Percentiles rank a stretch among this genome's conserved stretches.
phyloP scores from a whole-genome alignment of 306 rosid species.

The Senna tora region DNA sequence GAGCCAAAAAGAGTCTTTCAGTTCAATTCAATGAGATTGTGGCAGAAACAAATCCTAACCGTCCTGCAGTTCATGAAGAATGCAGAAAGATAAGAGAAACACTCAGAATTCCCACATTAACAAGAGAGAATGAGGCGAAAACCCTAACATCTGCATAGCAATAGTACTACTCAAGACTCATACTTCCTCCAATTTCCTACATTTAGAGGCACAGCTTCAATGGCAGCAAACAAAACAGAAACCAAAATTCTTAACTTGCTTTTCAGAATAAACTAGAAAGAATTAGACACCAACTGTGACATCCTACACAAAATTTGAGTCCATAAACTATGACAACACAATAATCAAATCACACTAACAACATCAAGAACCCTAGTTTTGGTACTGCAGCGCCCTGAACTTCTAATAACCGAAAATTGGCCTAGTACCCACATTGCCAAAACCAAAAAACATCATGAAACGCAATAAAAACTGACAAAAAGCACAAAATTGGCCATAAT shows the following conservation, averaged over 20 bases:
- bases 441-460: neutral
- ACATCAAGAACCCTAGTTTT: constrained; percentile 30
- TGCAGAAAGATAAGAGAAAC: constrained; percentile 18
- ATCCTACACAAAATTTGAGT: neutral
- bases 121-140: constrained; percentile 4
- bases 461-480: neutral
- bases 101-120: neutral
- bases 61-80: constrained; percentile 35
- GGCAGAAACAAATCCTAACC: constrained; percentile 4
- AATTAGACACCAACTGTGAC: neutral
- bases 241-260: neutral
- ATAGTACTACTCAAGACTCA: constrained; percentile 6
- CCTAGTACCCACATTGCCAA: neutral
- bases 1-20: neutral
- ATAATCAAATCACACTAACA: neutral
- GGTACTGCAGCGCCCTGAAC: neutral
- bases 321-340: constrained; percentile 1
- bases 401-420: neutral
- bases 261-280: neutral
- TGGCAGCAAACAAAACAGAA: neutral
- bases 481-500: neutral
- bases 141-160: constrained; percentile 2
- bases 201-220: neutral
- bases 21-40: constrained; percentile 11
- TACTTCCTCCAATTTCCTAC: neutral